Evolutionary conservation across 225 moss, liverwort and hornwort species (phyloP).

Genomic region (Pseudoscleropodium purum): DNA sequence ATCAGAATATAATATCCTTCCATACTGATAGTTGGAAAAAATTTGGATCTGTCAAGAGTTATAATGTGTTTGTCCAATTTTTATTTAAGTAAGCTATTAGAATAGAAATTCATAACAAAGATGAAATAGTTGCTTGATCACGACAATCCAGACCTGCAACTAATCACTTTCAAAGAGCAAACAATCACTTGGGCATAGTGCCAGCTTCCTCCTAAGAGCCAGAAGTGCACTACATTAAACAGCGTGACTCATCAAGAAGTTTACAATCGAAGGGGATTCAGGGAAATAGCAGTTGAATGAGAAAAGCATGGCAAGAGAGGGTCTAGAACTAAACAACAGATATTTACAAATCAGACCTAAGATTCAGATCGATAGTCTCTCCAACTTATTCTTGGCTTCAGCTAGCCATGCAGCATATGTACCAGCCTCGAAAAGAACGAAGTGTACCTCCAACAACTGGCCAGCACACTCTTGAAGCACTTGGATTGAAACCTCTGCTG

Average conservation of each 20-base stretch:
- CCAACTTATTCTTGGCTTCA: conserved; percentile 13
- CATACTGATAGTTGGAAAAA: background rate
- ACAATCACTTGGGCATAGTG: background rate
- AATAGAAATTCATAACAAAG: background rate
- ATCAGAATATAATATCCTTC: background rate
- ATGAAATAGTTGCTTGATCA: background rate
- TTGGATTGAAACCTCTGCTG: conserved; percentile 34
- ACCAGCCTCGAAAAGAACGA: conserved; percentile 15
- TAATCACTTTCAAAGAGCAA: background rate
- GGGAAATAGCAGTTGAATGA: background rate
- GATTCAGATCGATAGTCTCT: background rate
- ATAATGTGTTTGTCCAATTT: background rate
- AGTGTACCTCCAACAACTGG: conserved; percentile 34
- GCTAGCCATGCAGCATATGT: conserved; percentile 24
- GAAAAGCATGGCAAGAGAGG: background rate
- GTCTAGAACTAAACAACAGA: background rate
- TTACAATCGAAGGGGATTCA: background rate
- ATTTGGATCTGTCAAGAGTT: background rate
- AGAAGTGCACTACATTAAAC: background rate
- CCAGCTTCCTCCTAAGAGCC: background rate
- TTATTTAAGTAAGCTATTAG: background rate
- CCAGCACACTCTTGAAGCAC: conserved; percentile 22
- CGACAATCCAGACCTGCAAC: background rate
- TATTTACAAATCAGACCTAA: background rate
- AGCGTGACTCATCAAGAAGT: background rate